Base-by-base conservation (phyloP, 306 rosid species). In the Dryas alaskensis region DNA sequence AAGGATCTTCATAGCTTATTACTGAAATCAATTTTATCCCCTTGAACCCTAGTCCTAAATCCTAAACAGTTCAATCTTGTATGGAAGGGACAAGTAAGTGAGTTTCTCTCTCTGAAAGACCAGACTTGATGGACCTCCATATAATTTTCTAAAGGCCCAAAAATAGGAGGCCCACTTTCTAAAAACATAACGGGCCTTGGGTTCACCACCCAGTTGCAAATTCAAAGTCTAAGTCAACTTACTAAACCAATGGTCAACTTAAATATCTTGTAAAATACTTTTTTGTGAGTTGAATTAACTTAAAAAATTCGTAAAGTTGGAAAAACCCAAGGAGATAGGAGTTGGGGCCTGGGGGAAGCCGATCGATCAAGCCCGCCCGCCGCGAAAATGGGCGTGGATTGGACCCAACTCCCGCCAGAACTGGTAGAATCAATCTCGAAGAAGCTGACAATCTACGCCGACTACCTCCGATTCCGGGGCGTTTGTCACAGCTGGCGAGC, bases 341-440 rank as follows among this genome's bases (percentile, higher is more conserved):
- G 69, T n/a, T 19, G 52, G 31, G 51, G 69, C 3, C 47, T 8
- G 48, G 67, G 65, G 67, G 2, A 8, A 45, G 37, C 37, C 37
- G 37, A 31, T 1, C 37, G 37, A 31, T 31, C 37, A 31, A 31
- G 3, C 2, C 37, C 22, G 22, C 37, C 37, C 37, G 37, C 37
- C 27, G 54, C 58, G 67, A 44, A 74, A 60, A 86, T 81, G 89
- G 74, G 19, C 7, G 82, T 40, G 0, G 87, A 75, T 25, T 91
- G 92, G 94, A 60, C 65, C 5, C 83, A 80, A 55, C 86, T 91
- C 25, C 94, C 92, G 0, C 53, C 80, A 10, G 90, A 89, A 54
- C 86, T 91, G 49, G 39, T 89, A 7, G 86, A 85, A 40, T 27
- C 71, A 14, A 85, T 91, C 50, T 69, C 89, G 0, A 55, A 53